Evolutionary conservation across 2,329 filamentous ascomycete genomes (phyloP).

Genomic region (Microdochium nivale): DNA sequence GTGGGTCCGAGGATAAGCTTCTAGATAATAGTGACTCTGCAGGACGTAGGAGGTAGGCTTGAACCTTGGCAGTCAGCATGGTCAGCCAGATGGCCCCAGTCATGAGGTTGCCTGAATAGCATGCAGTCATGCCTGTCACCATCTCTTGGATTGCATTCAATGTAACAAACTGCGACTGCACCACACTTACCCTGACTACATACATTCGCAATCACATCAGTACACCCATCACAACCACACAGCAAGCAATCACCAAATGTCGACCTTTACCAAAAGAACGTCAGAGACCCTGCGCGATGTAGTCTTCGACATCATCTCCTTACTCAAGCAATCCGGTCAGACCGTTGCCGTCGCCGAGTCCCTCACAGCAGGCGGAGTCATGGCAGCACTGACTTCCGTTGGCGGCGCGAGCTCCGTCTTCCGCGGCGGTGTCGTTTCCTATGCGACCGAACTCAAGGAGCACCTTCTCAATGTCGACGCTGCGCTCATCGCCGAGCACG

Average conservation of each 20-base stretch:
- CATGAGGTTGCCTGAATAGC: too few species aligned
- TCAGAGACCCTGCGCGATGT: constrained; percentile 4
- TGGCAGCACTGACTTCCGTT: constrained; percentile 20
- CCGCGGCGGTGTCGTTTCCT: constrained; percentile 23
- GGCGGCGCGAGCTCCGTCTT: constrained; percentile 20
- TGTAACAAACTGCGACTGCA: too few species aligned
- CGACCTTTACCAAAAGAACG: constrained; percentile 1
- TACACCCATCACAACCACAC: too few species aligned
- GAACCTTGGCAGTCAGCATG: too few species aligned
- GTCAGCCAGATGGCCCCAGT: too few species aligned
- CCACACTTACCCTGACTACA: too few species aligned
- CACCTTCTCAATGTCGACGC: constrained; percentile 15
- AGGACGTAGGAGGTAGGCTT: too few species aligned
- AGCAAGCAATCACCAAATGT: not conserved
- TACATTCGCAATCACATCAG: too few species aligned
- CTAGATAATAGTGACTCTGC: too few species aligned
- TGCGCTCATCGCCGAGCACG: constrained; percentile 12
- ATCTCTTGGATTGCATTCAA: too few species aligned
- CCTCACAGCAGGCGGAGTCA: constrained; percentile 20
- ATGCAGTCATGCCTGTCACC: too few species aligned
- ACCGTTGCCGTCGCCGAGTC: constrained; percentile 19
- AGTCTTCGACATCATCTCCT: constrained; percentile 4
- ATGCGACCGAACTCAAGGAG: constrained; percentile 19
- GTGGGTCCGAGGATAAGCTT: too few species aligned
- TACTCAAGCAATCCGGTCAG: not conserved